Conservation (phyloP, 441 rosid genomes). For the Capsella rubella region DNA sequence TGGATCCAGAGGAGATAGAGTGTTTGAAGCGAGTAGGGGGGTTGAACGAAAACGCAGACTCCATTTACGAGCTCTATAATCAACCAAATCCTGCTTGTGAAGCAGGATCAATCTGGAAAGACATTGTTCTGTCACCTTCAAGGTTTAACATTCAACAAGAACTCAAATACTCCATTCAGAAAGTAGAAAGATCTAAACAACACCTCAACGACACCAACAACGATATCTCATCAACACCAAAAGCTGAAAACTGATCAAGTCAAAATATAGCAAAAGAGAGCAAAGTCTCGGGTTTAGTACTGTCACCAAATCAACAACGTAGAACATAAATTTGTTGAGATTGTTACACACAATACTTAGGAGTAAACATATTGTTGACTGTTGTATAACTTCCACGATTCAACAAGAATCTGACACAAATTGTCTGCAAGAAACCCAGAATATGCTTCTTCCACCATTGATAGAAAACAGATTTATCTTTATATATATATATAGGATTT, state of each 20-base stretch:
- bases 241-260: not conserved
- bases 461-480: constrained; percentile 1
- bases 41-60: constrained; percentile 82
- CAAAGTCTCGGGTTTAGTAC: not conserved
- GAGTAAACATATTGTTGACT: not conserved
- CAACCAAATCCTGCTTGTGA: constrained; percentile 73
- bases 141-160: constrained; percentile 87
- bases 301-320: not conserved
- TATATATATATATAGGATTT: constrained; percentile 31
- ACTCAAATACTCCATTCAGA: constrained; percentile 81
- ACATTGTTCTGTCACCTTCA: constrained; percentile 89
- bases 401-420: not conserved
- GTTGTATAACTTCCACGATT: not conserved
- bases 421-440: not conserved
- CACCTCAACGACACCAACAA: constrained; percentile 35
- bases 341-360: not conserved
- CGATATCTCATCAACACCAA: constrained; percentile 28
- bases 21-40: constrained; percentile 70
- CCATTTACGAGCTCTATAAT: constrained; percentile 79
- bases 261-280: not conserved
- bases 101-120: constrained; percentile 94
- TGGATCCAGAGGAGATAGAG: constrained; percentile 89
- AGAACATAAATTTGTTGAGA: not conserved
- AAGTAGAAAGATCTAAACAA: constrained; percentile 68
- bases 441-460: not conserved